Evolutionary conservation across 495 filamentous ascomycete species (phyloP).

Genomic region (Apodospora peruviana): DNA sequence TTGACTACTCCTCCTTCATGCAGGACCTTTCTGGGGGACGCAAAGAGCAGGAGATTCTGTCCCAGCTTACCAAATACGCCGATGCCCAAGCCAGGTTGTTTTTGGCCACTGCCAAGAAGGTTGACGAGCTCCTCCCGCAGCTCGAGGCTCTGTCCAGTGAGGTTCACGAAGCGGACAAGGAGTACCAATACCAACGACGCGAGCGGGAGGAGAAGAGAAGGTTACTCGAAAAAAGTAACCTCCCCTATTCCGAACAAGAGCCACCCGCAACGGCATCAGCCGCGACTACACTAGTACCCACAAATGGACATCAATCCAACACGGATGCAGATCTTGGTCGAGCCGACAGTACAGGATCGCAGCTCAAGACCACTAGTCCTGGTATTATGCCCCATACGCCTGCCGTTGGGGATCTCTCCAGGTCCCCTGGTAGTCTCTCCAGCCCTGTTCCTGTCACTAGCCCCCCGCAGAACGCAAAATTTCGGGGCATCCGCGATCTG

Average conservation of each 20-base stretch:
- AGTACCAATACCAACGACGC: conserved; percentile 87
- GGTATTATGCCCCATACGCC: conserved; percentile 18
- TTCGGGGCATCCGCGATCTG: conserved; percentile 83
- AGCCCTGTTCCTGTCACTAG: conserved; percentile 34
- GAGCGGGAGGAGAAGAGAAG: conserved; percentile 92
- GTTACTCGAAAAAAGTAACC: conserved; percentile 81
- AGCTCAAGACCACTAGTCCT: conserved; percentile 44
- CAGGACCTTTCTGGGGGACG: conserved; percentile 95
- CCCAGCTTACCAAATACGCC: conserved; percentile 91
- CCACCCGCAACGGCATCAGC: conserved; percentile 25
- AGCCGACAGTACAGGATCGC: conserved; percentile 67
- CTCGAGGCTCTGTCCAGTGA: conserved; percentile 87
- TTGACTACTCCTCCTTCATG: conserved; percentile 99
- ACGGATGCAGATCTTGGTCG: conserved; percentile 63
- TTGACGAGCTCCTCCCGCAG: conserved; percentile 83
- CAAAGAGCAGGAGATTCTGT: conserved; percentile 95
- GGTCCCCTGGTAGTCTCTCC: conserved; percentile 39
- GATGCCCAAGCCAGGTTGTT: conserved; percentile 84
- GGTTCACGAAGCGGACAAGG: conserved; percentile 87
- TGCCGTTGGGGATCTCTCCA: conserved; percentile 29
- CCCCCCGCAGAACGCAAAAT: conserved; percentile 58
- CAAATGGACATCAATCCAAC: conserved; percentile 37
- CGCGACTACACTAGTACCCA: conserved; percentile 13
- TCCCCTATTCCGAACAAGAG: conserved; percentile 72
- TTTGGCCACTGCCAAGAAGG: conserved; percentile 73